phyloP scores from a whole-genome alignment of 2,329 filamentous ascomycete species.

The Colletotrichum trifolii region DNA sequence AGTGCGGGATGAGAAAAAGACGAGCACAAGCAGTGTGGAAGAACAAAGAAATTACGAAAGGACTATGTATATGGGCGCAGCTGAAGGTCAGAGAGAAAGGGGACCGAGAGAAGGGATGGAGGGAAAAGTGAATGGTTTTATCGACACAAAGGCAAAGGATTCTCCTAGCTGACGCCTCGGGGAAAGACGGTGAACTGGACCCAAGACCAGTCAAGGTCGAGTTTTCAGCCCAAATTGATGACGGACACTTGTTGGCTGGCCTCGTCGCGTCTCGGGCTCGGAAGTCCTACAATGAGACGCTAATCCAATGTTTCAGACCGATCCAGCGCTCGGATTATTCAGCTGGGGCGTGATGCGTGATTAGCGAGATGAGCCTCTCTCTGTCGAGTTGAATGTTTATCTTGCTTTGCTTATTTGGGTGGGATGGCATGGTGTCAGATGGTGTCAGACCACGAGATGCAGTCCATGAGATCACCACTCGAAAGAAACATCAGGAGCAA shows the following conservation, averaged over 20 bases:
- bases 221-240: conserved; percentile 1
- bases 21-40: conserved; percentile 7
- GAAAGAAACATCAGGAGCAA: too few relatives aligned
- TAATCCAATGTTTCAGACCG: conserved; percentile 35
- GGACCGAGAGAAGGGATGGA: not conserved
- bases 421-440: not conserved
- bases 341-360: not conserved
- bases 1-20: conserved; percentile 24
- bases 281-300: not conserved
- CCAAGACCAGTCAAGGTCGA: conserved; percentile 1
- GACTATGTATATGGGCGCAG: not conserved
- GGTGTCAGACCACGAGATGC: not conserved
- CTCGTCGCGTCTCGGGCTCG: not conserved
- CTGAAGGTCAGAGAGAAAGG: not conserved
- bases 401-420: not conserved
- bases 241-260: not conserved
- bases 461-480: too few relatives aligned
- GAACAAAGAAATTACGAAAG: conserved; percentile 10
- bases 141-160: conserved; percentile 19
- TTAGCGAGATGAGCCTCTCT: conserved; percentile 19
- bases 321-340: conserved; percentile 28
- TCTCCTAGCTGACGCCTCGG: conserved; percentile 8
- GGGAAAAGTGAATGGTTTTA: conserved; percentile 25
- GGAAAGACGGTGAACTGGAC: too few relatives aligned
- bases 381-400: not conserved